Base-by-base conservation (phyloP, 2,329 filamentous ascomycete species). In the Colletotrichum costaricense region DNA sequence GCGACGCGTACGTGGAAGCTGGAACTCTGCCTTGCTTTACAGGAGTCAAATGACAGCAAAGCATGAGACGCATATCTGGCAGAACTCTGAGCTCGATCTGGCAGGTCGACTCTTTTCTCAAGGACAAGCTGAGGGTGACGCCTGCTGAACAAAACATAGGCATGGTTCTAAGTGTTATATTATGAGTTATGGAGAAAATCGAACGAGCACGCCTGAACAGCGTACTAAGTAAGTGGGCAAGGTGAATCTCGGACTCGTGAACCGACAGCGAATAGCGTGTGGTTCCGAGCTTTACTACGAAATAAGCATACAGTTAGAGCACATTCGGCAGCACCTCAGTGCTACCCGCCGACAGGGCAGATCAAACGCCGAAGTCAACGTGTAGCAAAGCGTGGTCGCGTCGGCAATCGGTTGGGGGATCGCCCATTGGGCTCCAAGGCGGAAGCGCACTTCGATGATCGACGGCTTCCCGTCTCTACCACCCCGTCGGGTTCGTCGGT, bases 401-500 rank as follows among this genome's bases (percentile, higher is more conserved):
- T 30, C 24, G 30, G 42, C 19, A 9, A 22, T 22, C 16, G 67
- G 11, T 24, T 16, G 54, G 28, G 42, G 49, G 42, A 63, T 46
- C 2, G 42, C 2, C n/a, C 2, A 14, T 30, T 42, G 69, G 59
- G 30, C 42, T 14, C 38, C 49, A 38, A 42, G 56, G 33, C 56
- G 35, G 57, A 19, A 72, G 49, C 57, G 35, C 28, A 26, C 64
- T 28, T 19, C 54, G 26, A 69, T 69, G 69, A 72, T 72, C 66
- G 59, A 55, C 66, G 54, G 52, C 24, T 69, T 64, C 58, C 69
- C 66, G 66, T 12, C 30, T 24, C 22, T 54, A 63, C 58, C 69
- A 26, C 12, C 22, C 58, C 54, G 33, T 22, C 54, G 69, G 69
- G 38, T 59, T 55, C 52, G 66, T 42, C 65, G 64, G 63, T 22